phyloP scores from a whole-genome alignment of 2,329 filamentous ascomycete species.

The Neopestalotiopsis clavispora region DNA sequence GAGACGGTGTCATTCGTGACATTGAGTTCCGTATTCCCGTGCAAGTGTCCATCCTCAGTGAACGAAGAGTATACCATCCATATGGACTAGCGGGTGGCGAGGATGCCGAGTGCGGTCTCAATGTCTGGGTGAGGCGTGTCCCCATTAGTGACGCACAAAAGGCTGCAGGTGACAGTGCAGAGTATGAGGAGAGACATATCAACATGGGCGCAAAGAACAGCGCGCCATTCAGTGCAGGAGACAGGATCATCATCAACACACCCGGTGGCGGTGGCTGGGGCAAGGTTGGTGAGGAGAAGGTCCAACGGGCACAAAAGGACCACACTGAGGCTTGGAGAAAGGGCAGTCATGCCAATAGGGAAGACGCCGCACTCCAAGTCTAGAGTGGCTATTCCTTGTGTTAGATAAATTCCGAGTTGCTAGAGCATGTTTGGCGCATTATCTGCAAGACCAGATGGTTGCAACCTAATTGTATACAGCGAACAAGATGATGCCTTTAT shows the following conservation, averaged over 20 bases:
- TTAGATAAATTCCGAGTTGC: too few species aligned
- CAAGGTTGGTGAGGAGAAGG: slow-evolving; percentile 59
- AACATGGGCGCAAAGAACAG: slow-evolving; percentile 83
- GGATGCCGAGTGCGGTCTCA: slow-evolving; percentile 78
- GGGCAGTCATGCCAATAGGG: slow-evolving; percentile 60
- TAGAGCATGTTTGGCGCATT: too few species aligned
- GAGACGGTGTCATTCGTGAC: slow-evolving; percentile 72
- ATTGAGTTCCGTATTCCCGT: slow-evolving; percentile 77
- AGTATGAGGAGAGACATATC: slow-evolving; percentile 66
- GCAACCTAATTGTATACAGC: too few species aligned
- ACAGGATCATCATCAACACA: slow-evolving; percentile 78
- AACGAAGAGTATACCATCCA: slow-evolving; percentile 72
- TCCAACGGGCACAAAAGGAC: slow-evolving; percentile 57
- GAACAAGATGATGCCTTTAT: too few species aligned
- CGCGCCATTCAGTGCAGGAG: slow-evolving; percentile 75
- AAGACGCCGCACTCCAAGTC: slow-evolving; percentile 63
- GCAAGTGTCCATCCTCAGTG: slow-evolving; percentile 74
- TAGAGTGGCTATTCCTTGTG: slow-evolving; percentile 15
- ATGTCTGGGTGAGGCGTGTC: slow-evolving; percentile 84
- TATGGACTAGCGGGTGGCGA: slow-evolving; percentile 86
- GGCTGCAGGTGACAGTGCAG: slow-evolving; percentile 37
- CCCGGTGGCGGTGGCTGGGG: slow-evolving; percentile 85
- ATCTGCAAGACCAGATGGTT: too few species aligned
- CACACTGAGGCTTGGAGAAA: slow-evolving; percentile 57
- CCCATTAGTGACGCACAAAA: slow-evolving; percentile 58